phyloP scores from a whole-genome alignment of 2,329 filamentous ascomycete genomes.

The Beauveria caledonica region DNA sequence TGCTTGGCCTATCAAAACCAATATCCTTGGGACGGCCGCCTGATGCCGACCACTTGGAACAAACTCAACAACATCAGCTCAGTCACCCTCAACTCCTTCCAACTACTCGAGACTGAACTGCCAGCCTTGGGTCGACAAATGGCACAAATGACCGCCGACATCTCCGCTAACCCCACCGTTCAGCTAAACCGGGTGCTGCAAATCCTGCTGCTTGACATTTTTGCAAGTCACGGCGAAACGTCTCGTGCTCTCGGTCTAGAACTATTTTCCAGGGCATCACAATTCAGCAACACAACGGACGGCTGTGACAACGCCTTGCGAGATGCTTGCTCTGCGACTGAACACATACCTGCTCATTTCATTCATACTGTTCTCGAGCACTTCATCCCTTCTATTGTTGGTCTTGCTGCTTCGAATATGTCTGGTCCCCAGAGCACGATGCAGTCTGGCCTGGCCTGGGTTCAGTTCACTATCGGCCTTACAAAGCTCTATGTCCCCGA shows the following conservation, averaged over 20 bases:
- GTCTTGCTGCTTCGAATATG: constrained; percentile 27
- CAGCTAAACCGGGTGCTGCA: constrained; percentile 42
- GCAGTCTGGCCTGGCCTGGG: constrained; percentile 53
- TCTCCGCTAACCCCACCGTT: constrained; percentile 41
- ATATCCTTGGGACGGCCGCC: constrained; percentile 33
- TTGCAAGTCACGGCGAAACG: constrained; percentile 30
- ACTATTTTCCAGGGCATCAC: constrained; percentile 18
- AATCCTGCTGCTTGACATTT: constrained; percentile 34
- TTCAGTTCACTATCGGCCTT: constrained; percentile 65
- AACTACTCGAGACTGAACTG: constrained; percentile 57
- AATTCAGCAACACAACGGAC: not conserved
- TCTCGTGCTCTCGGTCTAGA: constrained; percentile 22
- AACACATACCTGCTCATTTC: constrained; percentile 1
- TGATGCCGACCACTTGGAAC: constrained; percentile 40
- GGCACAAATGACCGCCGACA: constrained; percentile 37
- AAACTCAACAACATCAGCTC: constrained; percentile 43
- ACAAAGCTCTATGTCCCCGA: constrained; percentile 80
- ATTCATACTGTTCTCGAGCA: constrained; percentile 27
- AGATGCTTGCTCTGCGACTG: not conserved
- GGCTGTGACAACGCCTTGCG: constrained; percentile 14
- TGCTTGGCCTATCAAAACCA: constrained; percentile 33
- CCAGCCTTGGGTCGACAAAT: constrained; percentile 51
- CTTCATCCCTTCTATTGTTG: constrained; percentile 38
- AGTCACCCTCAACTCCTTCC: constrained; percentile 51
- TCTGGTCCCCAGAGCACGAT: constrained; percentile 19